These are phyloP conservation scores for Zygoascus flipseniorum DNA, from an alignment of 805 yeast species.

Conservation along the genomic window DNA sequence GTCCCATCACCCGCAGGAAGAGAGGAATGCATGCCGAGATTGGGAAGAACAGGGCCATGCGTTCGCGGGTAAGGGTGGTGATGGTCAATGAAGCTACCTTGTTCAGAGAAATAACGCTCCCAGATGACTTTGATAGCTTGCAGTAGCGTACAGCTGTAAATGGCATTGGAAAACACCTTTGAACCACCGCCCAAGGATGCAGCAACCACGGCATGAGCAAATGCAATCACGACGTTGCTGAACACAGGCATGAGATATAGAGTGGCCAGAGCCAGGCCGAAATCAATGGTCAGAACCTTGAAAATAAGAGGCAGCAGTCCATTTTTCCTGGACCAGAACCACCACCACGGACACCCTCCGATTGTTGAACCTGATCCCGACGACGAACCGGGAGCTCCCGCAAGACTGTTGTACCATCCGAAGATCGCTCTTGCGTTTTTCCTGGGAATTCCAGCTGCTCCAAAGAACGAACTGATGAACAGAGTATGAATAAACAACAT, in stretches of 20 bases:
- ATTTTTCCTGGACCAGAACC: neutral
- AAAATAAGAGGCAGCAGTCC: conserved; percentile 1
- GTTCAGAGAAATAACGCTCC: conserved; percentile 6
- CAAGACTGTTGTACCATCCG: conserved; percentile 8
- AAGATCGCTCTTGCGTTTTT: conserved; percentile 8
- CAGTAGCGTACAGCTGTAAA: conserved; percentile 23
- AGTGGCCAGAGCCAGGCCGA: conserved; percentile 15
- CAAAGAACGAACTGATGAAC: conserved; percentile 19
- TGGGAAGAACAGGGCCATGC: neutral
- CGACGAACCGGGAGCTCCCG: conserved; percentile 10
- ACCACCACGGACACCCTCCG: neutral
- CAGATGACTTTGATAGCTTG: conserved; percentile 16
- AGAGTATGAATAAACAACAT: conserved; percentile 21
- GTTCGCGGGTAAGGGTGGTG: neutral
- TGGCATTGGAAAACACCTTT: conserved; percentile 22
- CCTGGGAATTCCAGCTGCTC: conserved; percentile 6
- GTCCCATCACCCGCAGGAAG: neutral
- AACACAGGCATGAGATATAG: conserved; percentile 14
- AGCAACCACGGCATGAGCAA: conserved; percentile 27
- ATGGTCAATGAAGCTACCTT: neutral
- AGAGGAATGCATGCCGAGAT: neutral
- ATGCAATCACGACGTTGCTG: conserved; percentile 15
- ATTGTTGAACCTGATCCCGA: conserved; percentile 9
- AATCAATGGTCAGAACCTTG: conserved; percentile 16
- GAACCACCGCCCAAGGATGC: conserved; percentile 26